These are phyloP conservation scores for Blastobotrys malaysiensis DNA, from an alignment of 1,139 yeast species.

Conservation along the genomic window DNA sequence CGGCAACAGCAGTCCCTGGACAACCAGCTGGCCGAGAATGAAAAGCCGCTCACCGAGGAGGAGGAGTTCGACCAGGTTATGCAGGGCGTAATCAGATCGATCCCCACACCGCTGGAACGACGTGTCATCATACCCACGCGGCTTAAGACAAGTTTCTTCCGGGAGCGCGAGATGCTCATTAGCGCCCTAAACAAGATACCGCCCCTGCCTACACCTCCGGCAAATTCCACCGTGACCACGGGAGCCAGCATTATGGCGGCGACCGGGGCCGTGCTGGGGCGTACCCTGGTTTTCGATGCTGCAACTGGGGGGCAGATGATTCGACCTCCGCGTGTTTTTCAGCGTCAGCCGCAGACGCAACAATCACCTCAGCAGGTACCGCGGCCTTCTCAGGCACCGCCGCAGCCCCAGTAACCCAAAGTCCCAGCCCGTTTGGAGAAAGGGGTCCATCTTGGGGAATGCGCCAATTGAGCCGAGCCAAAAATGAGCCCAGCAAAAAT, in stretches of 20 bases:
- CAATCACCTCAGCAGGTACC: constrained; percentile 26
- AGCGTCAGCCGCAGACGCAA: constrained; percentile 24
- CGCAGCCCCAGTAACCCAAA: constrained; percentile 3
- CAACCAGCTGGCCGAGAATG: constrained; percentile 26
- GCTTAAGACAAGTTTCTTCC: constrained; percentile 61
- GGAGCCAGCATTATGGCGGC: constrained; percentile 28
- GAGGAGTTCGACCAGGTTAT: constrained; percentile 89
- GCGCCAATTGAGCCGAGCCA: neutral
- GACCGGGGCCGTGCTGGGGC: constrained; percentile 32
- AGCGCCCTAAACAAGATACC: constrained; percentile 28
- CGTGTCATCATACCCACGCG: constrained; percentile 66
- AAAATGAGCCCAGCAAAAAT: too few relatives aligned
- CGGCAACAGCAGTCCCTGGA: constrained; percentile 30
- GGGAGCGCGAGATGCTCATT: constrained; percentile 52
- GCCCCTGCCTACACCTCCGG: constrained; percentile 11
- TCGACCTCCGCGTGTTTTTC: constrained; percentile 32
- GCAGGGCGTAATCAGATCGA: constrained; percentile 75
- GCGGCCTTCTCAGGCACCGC: constrained; percentile 18
- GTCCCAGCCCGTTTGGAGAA: too few relatives aligned
- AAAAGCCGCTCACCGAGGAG: constrained; percentile 48
- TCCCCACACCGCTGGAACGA: constrained; percentile 76
- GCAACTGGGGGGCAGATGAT: constrained; percentile 26
- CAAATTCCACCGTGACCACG: constrained; percentile 13
- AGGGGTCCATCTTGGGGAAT: neutral
- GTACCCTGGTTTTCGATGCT: constrained; percentile 32